Conservation (phyloP, 768 basidiomycete species). For the Tylopilus sp. region DNA sequence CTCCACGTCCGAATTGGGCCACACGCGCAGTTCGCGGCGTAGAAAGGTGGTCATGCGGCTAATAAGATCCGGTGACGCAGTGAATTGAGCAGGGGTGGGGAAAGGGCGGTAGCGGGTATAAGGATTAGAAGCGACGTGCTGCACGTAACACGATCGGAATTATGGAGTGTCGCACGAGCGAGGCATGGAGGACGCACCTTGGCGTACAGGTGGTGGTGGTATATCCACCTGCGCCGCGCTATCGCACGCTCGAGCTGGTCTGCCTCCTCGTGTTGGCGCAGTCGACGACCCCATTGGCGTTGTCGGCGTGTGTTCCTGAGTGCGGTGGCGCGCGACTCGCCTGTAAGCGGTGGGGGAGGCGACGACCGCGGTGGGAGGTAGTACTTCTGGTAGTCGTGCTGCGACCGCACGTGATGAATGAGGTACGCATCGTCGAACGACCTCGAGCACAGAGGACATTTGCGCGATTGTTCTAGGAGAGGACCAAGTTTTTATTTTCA, state of each 20-base stretch:
- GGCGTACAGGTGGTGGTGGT: slow-evolving; percentile 73
- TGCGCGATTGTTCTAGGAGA: slow-evolving; percentile 70
- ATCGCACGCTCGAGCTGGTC: slow-evolving; percentile 79
- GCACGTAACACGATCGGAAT: slow-evolving; percentile 6
- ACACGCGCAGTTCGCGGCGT: slow-evolving; percentile 82
- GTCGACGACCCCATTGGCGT: slow-evolving; percentile 55
- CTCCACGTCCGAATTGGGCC: slow-evolving; percentile 89
- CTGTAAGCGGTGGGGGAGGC: slow-evolving; percentile 35
- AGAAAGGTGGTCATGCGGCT: slow-evolving; percentile 77
- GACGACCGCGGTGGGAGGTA: slow-evolving; percentile 59
- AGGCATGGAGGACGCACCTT: slow-evolving; percentile 53
- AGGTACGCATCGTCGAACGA: slow-evolving; percentile 62
- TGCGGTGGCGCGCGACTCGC: slow-evolving; percentile 25
- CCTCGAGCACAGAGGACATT: slow-evolving; percentile 74
- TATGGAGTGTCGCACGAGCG: not conserved
- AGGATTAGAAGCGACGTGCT: slow-evolving; percentile 91
- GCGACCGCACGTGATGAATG: slow-evolving; percentile 76
- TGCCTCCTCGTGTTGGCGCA: slow-evolving; percentile 49
- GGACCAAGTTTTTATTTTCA: not conserved
- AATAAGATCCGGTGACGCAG: slow-evolving; percentile 70
- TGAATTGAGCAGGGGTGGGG: slow-evolving; percentile 82
- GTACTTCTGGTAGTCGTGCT: slow-evolving; percentile 80
- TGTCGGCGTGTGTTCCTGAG: slow-evolving; percentile 35
- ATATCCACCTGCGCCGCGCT: slow-evolving; percentile 72
- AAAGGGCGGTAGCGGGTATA: slow-evolving; percentile 86